Evolutionary conservation across 192 early-diverging fungal genomes (phyloP), one percentile per base, ranked within the genome.

Genomic region (Gonapodya sp.): DNA sequence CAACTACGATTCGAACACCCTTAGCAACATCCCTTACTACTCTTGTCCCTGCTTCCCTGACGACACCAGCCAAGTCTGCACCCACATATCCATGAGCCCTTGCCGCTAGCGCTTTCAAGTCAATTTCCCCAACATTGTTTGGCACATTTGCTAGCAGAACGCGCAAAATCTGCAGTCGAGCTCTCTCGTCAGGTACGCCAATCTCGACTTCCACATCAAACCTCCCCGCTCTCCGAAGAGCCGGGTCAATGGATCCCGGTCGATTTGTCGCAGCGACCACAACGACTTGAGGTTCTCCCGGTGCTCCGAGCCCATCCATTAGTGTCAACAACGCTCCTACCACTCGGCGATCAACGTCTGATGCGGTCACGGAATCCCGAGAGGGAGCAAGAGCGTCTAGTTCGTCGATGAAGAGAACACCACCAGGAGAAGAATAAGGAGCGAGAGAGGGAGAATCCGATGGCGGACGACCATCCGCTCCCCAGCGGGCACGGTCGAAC

Each of bases 211-310:
- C 97, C 0, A 94, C 88, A 84, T 99, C 97, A 82, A 99, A 96
- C 73, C 97, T 86, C 0, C 97, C 97, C 1, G 97, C 96, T 30
- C 97, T 84, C 82, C 97, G 90, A 18, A 99, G 84, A 0, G 97
- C 97, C 24, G 93, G 88, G 80, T 99, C 97, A 18, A 99, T 80
- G 0, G 92, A 86, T 78, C 95, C 92, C 0, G 96, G 95, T 14
- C 96, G 87, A 84, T 98, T 99, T 0, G 97, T 99, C 18, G 97
- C 95, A 1, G 92, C 96, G 79, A 99, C 92, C 31, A 98, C 91
- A 0, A 98, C 89, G 1, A 96, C 86, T 1, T 89, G 83, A 77
- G 75, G 75, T 80, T 46, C 31, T 30, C 36, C 0, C 73, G 77
- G 8, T 0, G 80, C 18, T n/a, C 72, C 1, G 34, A 78, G 2